Base-by-base conservation (phyloP, 2,329 filamentous ascomycete genomes). In the Catunica adiposa region DNA sequence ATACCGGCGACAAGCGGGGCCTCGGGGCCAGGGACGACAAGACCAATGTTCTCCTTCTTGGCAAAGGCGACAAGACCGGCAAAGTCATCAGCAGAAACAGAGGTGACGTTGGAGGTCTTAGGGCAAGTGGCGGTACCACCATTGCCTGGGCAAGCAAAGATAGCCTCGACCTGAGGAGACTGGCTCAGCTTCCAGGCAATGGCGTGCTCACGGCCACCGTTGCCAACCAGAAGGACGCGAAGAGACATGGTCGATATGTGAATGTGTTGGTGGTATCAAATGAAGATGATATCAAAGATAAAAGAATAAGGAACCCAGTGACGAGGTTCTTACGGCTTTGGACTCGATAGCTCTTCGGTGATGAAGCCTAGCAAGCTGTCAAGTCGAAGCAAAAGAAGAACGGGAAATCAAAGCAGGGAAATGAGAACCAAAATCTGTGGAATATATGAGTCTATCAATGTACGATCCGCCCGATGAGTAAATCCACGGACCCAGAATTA, bases 101-200 rank as follows among this genome's bases (percentile, higher is more conserved):
- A 68, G 17, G 71, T 71, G 63, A 88, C 72, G 67, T 97, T 97
- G 61, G 75, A 74, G 55, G 83, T 81, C 68, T 89, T 90, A 63
- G 79, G 69, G 58, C 80, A 81, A 51, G 67, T 71, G 55, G 79
- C 82, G 26, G 89, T 95, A 58, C 92, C 92, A 62, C 90, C 90
- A 69, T 97, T 97, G 60, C 90, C 90, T 14, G 80, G 80, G 47
- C 81, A 78, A 46, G 72, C 78, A 62, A 77, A 73, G 66, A 97
- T 90, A 62, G 81, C 77, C 63, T 87, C 80, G 59, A 95, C 86
- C 48, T 77, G 76, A 44, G 82, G 74, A 15, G 89, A 95, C 68
- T 94, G 84, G 65, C 83, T 80, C 60, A 97, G 75, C 71, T 94
- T 96, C 89, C 89, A 97, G 44, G 89, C 89, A 60, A 96, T 78